Evolutionary conservation across 2,329 filamentous ascomycete genomes (phyloP), one percentile per base, ranked within the genome.

Genomic region (Fusarium torreyae): DNA sequence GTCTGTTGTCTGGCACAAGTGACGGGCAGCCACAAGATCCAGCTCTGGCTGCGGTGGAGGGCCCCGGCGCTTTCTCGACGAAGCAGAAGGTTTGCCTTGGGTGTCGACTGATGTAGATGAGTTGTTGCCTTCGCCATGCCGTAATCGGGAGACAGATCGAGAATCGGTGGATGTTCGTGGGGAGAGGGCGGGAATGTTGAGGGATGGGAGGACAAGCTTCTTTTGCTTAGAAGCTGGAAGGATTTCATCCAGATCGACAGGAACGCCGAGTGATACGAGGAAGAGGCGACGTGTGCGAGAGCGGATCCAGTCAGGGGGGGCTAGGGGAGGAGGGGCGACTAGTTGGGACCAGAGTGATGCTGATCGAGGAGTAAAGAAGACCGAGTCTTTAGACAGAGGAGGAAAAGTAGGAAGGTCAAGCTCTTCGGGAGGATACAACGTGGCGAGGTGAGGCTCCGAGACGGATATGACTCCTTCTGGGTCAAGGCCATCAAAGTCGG

Each of bases 151-250:
- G 3, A 81, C 76, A 14, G 83, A 84, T 22, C 85, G 83, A 7
- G 83, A 84, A 63, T 89, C 87, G 26, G 81, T 82, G 5, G 88
- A 90, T 18, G 82, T 85, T 40, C 87, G 83, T 34, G 83, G 85
- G 26, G 83, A 91, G 53, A 78, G 85, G 64, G 80, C 86, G 50
- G 81, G 86, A 34, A 94, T 89, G 33, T 94, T 97, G 18, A 96
- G 90, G 7, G 94, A 97, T 0, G 96, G 96, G 2, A 99, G 87
- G 6, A 99, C 88, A 18, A 99, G 90, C 78, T 98, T 98, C 86
- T 98, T 98, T 79, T 99, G 96, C 80, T 98, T 98, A 14, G 93
- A 97, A 0, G 95, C 94, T 1, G 96, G 96, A 9, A 99, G 88
- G 57, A 99, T 98, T 82, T 99, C 96, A 80, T 99, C 96, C 0